Evolutionary conservation across 139 green algal species (phyloP).

Genomic region (Edaphochlamys debaryana): DNA sequence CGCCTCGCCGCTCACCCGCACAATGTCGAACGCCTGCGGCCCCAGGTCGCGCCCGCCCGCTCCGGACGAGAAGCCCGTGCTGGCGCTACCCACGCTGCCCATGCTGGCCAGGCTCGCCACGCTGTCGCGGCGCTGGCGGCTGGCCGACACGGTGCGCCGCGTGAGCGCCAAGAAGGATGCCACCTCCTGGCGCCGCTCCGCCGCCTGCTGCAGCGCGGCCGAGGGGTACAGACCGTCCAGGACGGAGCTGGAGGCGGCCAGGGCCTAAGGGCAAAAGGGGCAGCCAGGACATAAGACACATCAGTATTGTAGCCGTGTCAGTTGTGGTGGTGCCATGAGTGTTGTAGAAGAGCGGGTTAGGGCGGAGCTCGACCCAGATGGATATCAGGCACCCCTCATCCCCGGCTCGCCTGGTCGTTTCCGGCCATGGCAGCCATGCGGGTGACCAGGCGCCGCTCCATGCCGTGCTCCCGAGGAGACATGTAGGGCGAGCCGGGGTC

Average conservation of each 20-base stretch:
- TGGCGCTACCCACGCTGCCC: slow-evolving; percentile 1
- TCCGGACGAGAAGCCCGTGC: slow-evolving; percentile 2
- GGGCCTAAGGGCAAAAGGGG: too few species aligned
- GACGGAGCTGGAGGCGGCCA: not conserved
- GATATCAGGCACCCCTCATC: too few species aligned
- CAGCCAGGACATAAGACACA: too few species aligned
- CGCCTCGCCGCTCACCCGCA: slow-evolving; percentile 29
- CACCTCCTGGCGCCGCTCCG: slow-evolving; percentile 13
- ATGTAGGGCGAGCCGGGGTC: slow-evolving; percentile 53
- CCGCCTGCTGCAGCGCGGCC: not conserved
- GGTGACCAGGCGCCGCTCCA: slow-evolving; percentile 49
- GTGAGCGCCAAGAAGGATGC: not conserved
- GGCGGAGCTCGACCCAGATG: too few species aligned
- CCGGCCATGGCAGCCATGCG: slow-evolving; percentile 54
- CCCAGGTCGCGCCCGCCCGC: slow-evolving; percentile 5
- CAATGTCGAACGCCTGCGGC: not conserved
- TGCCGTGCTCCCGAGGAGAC: slow-evolving; percentile 41
- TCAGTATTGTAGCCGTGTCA: too few species aligned
- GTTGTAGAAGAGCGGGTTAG: too few species aligned
- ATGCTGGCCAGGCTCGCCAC: not conserved
- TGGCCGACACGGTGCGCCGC: not conserved
- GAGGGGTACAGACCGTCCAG: slow-evolving; percentile 33
- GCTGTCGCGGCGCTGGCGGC: not conserved
- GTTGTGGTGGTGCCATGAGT: too few species aligned
- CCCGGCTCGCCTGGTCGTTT: slow-evolving; percentile 46